Percentiles rank a stretch among this genome's conserved stretches.
phyloP scores from a whole-genome alignment of 164 flowering plant genomes.

The Aristolochia californica region DNA sequence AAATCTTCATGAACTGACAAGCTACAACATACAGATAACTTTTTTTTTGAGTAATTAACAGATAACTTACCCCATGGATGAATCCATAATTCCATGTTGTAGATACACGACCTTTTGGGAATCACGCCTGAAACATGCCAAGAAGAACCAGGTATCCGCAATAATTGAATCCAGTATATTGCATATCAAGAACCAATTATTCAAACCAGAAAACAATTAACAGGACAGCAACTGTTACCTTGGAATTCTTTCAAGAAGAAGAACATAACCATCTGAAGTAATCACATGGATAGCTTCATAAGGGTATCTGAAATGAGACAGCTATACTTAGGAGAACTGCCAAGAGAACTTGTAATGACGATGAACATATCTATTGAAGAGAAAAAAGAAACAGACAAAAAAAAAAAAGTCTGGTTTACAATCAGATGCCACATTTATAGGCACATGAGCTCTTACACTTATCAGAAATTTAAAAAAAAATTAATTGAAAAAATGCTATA shows the following conservation, averaged over 20 bases:
- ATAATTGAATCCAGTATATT: conserved; percentile 6
- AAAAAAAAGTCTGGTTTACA: background rate
- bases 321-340: background rate
- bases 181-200: background rate
- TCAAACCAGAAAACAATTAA: background rate
- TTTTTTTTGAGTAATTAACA: too few species aligned
- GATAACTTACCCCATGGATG: conserved; percentile 94
- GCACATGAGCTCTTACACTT: background rate
- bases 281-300: conserved; percentile 90
- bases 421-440: background rate
- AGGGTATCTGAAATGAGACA: conserved; percentile 74
- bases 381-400: background rate
- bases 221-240: conserved; percentile 31
- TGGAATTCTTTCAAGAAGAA: conserved; percentile 91
- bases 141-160: background rate
- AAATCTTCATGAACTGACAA: background rate
- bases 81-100: conserved; percentile 89
- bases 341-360: background rate
- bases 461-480: too few species aligned
- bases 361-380: background rate
- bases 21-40: background rate
- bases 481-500: too few species aligned
- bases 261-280: conserved; percentile 91
- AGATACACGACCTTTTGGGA: conserved; percentile 76
- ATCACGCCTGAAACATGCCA: conserved; percentile 51